Base-by-base conservation (phyloP, 148 eudicot genomes). In the Beta vulgaris region DNA sequence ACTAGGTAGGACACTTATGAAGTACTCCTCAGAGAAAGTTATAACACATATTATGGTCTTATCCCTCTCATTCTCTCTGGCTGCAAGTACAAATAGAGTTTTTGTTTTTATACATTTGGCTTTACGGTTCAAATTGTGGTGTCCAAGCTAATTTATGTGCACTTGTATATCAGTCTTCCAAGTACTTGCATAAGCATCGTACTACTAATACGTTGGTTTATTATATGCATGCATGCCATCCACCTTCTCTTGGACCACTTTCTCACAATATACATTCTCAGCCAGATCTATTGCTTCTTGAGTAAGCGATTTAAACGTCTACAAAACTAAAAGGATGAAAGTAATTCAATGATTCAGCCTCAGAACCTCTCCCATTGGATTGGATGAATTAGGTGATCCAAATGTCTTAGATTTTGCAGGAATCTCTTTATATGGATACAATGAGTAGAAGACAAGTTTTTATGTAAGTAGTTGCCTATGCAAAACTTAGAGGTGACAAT, bases 211-310 rank as follows among this genome's bases (percentile, higher is more conserved):
- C 25, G 42, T 64, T 36, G 36, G 68, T 36, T 1, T 36, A 43
- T 43, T 2, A n/a, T n/a, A n/a, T n/a, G n/a, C n/a, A n/a, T n/a
- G 35, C 35, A 21, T 36, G 69, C 28, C 40, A 64, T 64, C 46
- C 1, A 64, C 9, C 13, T 39, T n/a, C 42, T n/a, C n/a, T n/a
- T 42, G 71, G 71, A 67, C 71, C 71, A 67, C 70, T 39, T 36
- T 13, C 29, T 25, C 19, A 21, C 55, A 67, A 42, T 1, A 67
- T 40, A 67, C 51, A 42, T 43, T 43, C n/a, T n/a, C n/a, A n/a
- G n/a, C n/a, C 71, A 64, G 44, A 46, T 35, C 53, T 7, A 42
- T 66, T 13, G 69, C 71, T 67, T 42, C 53, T 67, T 67, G 71
- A 53, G 15, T 67, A 67, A 67, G 71, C 32, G 35, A 67, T 13